phyloP scores from a whole-genome alignment of 1,284 basidiomycete species.

The Gymnopus androsaceus region DNA sequence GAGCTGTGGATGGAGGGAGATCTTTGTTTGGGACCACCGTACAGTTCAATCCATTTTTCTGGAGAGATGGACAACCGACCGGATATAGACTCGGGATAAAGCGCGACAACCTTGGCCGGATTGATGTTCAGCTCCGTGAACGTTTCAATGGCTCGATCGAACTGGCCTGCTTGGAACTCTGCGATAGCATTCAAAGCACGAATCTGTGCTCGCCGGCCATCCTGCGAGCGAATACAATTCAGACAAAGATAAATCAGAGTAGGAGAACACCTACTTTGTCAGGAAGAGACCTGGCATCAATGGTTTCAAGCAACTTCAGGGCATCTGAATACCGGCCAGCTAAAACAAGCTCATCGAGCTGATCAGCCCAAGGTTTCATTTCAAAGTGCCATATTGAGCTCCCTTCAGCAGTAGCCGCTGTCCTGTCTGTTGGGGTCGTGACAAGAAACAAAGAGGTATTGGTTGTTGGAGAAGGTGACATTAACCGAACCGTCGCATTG shows the following conservation, averaged over 20 bases:
- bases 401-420: conserved; percentile 62
- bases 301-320: conserved; percentile 73
- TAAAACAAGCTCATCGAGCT: conserved; percentile 83
- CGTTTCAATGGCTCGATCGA: conserved; percentile 79
- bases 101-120: conserved; percentile 89
- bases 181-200: conserved; percentile 76
- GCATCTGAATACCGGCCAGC: conserved; percentile 80
- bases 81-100: conserved; percentile 83
- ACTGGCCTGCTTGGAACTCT: conserved; percentile 70
- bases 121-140: conserved; percentile 91
- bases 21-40: conserved; percentile 67
- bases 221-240: conserved; percentile 40
- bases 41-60: conserved; percentile 82
- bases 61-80: conserved; percentile 75
- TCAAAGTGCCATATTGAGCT: conserved; percentile 77
- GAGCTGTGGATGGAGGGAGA: conserved; percentile 28
- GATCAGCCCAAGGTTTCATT: conserved; percentile 76
- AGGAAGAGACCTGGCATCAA: conserved; percentile 63
- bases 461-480: conserved; percentile 49
- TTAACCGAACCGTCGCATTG: conserved; percentile 59
- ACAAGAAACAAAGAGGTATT: conserved; percentile 69
- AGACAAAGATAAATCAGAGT: conserved; percentile 3
- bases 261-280: conserved; percentile 57
- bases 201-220: conserved; percentile 56
- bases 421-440: conserved; percentile 74